Evolutionary conservation across 2,329 filamentous ascomycete species (phyloP), one percentile per base, ranked within the genome.

Genomic region (Hypoxylon sp.): DNA sequence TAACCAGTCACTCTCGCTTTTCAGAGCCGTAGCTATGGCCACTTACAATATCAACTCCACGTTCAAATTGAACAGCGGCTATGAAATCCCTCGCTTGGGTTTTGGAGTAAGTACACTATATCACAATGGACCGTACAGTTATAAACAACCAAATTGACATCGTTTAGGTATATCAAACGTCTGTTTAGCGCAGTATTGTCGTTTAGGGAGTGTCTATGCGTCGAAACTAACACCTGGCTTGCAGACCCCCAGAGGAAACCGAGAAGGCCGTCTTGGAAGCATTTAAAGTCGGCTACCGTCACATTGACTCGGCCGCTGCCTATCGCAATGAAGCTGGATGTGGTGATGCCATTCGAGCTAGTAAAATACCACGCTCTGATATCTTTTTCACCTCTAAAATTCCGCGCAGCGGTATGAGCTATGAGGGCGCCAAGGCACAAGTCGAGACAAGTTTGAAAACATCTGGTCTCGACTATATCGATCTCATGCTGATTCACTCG

Each of bases 401-500:
- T 17, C 84, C 84, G n/a, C 71, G 78, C n/a, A 74, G 77, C 8
- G 69, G 67, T 31, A 76, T 85, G 33, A 79, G 79, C 69, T 96
- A 95, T 75, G 85, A 90, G 13, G 86, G 83, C 63, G 86, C 91
- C 22, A 90, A 89, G 78, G 83, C 84, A 14, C 86, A 90, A 71
- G 85, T 97, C 70, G 81, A 90, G 70, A 81, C 85, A 59, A 91
- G 90, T 14, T 81, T 94, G 22, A 80, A 84, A 58, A 84, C 88
- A 66, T 88, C 90, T 0, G 86, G 87, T 13, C 82, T 92, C 3
- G 86, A 84, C 22, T 93, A 92, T 77, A 84, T 92, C 69, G 90
- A 93, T 74, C 84, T 93, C 63, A 86, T 87, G 78, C 84, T 91
- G 19, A 84, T 91, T 59, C 89, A 91, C 76, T 81, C 86, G 0